Percentiles rank a stretch among this genome's conserved stretches.
phyloP scores from a whole-genome alignment of 2,329 filamentous ascomycete genomes.

The Talaromyces funiculosus region DNA sequence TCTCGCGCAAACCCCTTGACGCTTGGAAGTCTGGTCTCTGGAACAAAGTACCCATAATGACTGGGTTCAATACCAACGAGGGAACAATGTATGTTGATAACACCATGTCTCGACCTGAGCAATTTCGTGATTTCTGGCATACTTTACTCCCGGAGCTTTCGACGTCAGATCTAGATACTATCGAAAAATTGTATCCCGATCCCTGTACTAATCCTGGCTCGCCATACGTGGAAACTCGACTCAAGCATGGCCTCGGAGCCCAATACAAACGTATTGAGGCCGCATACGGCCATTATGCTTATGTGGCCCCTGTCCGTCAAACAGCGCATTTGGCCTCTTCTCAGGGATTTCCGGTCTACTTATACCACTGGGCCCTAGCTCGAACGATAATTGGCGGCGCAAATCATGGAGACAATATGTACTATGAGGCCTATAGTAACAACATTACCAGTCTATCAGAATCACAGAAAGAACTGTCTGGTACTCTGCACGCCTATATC shows the following conservation, averaged over 20 bases:
- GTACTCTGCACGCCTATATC: constrained; percentile 43
- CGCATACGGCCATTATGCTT: constrained; percentile 47
- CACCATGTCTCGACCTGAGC: constrained; percentile 40
- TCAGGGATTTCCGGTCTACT: constrained; percentile 38
- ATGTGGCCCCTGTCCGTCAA: constrained; percentile 45
- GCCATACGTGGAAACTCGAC: background rate
- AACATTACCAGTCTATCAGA: constrained; percentile 31
- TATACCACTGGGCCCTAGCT: constrained; percentile 52
- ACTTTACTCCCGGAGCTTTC: constrained; percentile 56
- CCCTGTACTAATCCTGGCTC: constrained; percentile 27
- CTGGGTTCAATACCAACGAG: constrained; percentile 67
- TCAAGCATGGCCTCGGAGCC: constrained; percentile 33
- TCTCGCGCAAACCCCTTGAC: constrained; percentile 54
- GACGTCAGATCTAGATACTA: constrained; percentile 46
- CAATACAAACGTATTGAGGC: constrained; percentile 51
- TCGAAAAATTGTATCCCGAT: constrained; percentile 60
- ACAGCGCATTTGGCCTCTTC: constrained; percentile 38
- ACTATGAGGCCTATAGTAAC: constrained; percentile 43
- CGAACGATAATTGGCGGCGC: constrained; percentile 42
- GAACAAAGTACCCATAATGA: constrained; percentile 58
- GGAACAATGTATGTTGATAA: constrained; percentile 59
- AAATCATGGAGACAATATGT: constrained; percentile 46
- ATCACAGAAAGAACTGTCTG: constrained; percentile 40
- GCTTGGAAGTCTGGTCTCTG: constrained; percentile 52
- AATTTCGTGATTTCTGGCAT: constrained; percentile 58